Percentiles rank a stretch among this genome's conserved stretches.
Evolutionary conservation across 1,139 yeast species (phyloP).

Genomic region (Yamadazyma jaroonii): DNA sequence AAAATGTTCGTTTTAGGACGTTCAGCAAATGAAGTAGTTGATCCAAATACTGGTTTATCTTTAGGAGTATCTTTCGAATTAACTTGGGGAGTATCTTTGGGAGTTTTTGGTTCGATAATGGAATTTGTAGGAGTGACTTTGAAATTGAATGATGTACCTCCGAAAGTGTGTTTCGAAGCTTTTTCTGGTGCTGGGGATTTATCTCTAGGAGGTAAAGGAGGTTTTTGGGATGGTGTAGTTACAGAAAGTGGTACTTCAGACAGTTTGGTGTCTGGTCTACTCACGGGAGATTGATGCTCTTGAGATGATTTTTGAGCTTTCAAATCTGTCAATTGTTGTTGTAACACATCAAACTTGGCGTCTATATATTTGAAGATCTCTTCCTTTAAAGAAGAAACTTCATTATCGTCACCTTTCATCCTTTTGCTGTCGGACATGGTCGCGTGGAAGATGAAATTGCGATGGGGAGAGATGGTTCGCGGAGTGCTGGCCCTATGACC

Average conservation of each 20-base stretch:
- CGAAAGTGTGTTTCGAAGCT: slow-evolving; percentile 22
- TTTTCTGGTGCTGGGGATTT: neutral
- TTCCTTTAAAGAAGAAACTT: neutral
- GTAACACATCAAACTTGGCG: neutral
- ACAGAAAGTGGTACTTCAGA: neutral
- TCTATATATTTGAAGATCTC: neutral
- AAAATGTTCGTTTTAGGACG: slow-evolving; percentile 36
- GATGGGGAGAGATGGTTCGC: too few species aligned
- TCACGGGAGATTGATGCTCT: neutral
- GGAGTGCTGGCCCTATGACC: too few species aligned
- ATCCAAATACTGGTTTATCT: slow-evolving; percentile 36
- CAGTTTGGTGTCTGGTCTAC: too few species aligned
- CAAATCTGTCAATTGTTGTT: slow-evolving; percentile 1
- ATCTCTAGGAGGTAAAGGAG: slow-evolving; percentile 8
- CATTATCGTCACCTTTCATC: slow-evolving; percentile 10
- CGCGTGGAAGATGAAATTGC: too few species aligned
- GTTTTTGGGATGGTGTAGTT: too few species aligned
- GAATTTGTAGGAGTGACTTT: slow-evolving; percentile 21
- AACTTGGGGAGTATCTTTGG: slow-evolving; percentile 6
- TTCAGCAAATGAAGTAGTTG: slow-evolving; percentile 47
- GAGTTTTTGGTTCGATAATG: slow-evolving; percentile 11
- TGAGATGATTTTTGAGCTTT: neutral
- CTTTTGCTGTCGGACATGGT: slow-evolving; percentile 5
- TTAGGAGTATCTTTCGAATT: slow-evolving; percentile 2
- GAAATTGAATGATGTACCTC: slow-evolving; percentile 28